Evolutionary conservation across 202 grass and related monocot genomes (phyloP), one percentile per base, ranked within the genome.

Genomic region (Setaria viridis): DNA sequence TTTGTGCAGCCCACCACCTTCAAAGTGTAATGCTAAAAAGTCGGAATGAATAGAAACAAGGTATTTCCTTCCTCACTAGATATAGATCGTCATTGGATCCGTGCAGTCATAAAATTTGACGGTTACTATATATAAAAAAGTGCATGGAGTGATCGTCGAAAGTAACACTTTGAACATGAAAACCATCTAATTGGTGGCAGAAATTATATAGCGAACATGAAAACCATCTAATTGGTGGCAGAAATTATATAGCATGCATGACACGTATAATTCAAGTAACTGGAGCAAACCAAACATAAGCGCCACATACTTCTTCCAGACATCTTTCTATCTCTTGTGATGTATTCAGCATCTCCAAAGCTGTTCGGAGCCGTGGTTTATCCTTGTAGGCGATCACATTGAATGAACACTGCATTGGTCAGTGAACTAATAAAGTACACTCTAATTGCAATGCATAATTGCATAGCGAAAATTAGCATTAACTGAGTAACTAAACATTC

Each of bases 371-470:
- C 45, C 93, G 89, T 87, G 96, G 93, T 76, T 95, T 99, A 88
- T 92, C 96, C 76, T 84, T 91, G 85, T 99, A 99, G 20, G 79
- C 88, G 76, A 99, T 94, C 65, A 92, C 91, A 86, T 99, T 95
- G 76, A 94, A 99, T 4, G 74, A 72, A 86, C 63, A 70, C 96
- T 98, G 88, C 90, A 95, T 54, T 47, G 49, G 66, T 53, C 35
- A 89, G 33, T 49, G 42, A 81, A 89, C 46, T 75, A 85, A 62
- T 81, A 72, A 72, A 70, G 19, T 79, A 41, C 48, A 80, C 46
- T 71, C 4, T 59, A 72, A 72, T 72, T 11, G 46, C 45, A 13
- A 46, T 19, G 43, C 10, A 49, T 63, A 83, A 13, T 35, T 19
- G 43, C 10, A 49, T 63, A 83, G 8, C 2, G 43, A 82, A 20